Conservation (phyloP, 345 rosid species). For the Jatropha curcas region DNA sequence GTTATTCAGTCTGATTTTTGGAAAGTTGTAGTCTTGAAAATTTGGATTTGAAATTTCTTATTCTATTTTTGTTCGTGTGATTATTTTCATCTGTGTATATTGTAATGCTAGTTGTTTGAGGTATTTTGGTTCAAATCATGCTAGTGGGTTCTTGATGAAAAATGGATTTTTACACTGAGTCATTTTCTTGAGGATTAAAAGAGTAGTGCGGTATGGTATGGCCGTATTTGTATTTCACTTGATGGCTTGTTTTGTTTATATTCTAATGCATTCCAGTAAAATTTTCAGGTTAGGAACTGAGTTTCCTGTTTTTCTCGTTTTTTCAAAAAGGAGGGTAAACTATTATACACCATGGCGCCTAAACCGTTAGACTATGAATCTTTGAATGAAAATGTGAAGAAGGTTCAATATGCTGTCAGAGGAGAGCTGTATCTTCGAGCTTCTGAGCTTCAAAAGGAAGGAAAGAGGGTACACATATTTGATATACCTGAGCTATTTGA, state of each 20-base stretch:
- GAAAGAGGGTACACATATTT: slow-evolving; percentile 65
- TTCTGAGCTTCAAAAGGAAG: slow-evolving; percentile 98
- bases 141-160: not conserved
- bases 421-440: slow-evolving; percentile 99
- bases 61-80: not conserved
- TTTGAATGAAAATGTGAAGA: slow-evolving; percentile 89
- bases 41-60: not conserved
- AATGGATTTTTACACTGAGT: not conserved
- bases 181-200: not conserved
- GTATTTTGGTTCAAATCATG: too few species aligned
- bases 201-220: too few species aligned
- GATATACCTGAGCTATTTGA: too few species aligned
- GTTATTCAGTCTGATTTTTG: slow-evolving; percentile 1
- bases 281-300: slow-evolving; percentile 1
- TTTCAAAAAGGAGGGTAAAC: slow-evolving; percentile 20
- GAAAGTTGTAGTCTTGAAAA: not conserved
- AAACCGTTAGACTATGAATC: slow-evolving; percentile 69
- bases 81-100: too few species aligned
- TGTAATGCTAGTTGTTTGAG: too few species aligned
- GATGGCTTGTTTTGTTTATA: not conserved
- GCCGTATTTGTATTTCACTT: not conserved
- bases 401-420: slow-evolving; percentile 91
- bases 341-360: slow-evolving; percentile 51
- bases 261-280: not conserved
- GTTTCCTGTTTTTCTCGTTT: slow-evolving; percentile 3